Base-by-base conservation (phyloP, 306 rosid species). In the Trifolium dubium region DNA sequence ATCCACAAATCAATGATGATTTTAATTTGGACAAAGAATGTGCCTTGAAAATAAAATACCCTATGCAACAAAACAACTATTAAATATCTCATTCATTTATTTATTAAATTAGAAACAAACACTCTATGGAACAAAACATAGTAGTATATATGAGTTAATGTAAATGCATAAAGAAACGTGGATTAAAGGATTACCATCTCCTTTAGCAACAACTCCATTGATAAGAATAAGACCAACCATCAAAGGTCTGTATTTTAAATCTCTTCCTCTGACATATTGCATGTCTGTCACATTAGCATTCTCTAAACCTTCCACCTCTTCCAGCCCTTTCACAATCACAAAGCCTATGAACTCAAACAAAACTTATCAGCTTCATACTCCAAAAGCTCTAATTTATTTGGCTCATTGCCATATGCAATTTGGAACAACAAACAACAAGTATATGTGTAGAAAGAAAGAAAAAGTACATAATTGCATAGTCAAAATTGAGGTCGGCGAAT, bases 191-290 rank as follows among this genome's bases (percentile, higher is more conserved):
- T 61, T 80, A 85, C 89, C 89, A 69, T 85, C 89, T 75, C 86
- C 89, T 85, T 83, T 85, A 72, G 86, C 83, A 51, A 74, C 81
- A 74, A 86, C 89, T 37, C 86, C 86, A 82, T 82, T 50, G 55
- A 85, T 44, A 53, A 80, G 79, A 73, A 81, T 82, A 37, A 85
- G 79, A 65, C 79, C 86, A 77, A 85, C 86, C 73, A 79, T 23
- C 76, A 82, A 70, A 65, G 89, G 83, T 54, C 67, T 77, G 49
- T 58, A 12, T 19, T 62, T 60, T 74, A 71, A 75, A 53, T 75
- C 83, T 72, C 53, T 73, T 56, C 63, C 79, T 1, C 23, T 64
- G 11, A 12, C 83, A 82, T 64, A 85, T 13, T 64, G 51, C 85
- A 79, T 53, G 10, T 77, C 77, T 77, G 86, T 80, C 44, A 77